Evolutionary conservation across 352 stramenopile species (phyloP).

Genomic region (Phytopythium vexans): DNA sequence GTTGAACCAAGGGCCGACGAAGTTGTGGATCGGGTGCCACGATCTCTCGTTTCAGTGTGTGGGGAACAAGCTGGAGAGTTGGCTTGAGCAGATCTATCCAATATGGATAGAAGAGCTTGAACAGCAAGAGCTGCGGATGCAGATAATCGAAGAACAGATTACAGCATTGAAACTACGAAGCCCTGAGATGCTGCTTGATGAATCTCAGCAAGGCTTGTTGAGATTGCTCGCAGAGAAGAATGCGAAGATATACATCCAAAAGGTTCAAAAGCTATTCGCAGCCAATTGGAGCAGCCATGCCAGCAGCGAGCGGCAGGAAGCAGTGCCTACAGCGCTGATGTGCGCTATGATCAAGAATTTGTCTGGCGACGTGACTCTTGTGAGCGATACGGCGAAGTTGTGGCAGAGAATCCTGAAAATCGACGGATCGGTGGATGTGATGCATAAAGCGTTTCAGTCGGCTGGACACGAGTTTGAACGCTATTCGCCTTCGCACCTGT

Average conservation of each 20-base stretch:
- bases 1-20: slow-evolving; percentile 21
- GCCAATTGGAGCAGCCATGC: neutral
- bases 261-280: slow-evolving; percentile 34
- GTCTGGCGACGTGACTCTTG: slow-evolving; percentile 31
- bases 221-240: slow-evolving; percentile 51
- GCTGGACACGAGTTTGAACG: slow-evolving; percentile 10
- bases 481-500: slow-evolving; percentile 24
- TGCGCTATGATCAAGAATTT: slow-evolving; percentile 29
- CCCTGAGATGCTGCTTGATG: slow-evolving; percentile 31
- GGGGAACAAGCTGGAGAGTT: slow-evolving; percentile 54
- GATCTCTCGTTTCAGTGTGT: slow-evolving; percentile 42
- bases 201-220: slow-evolving; percentile 45
- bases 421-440: slow-evolving; percentile 37
- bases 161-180: slow-evolving; percentile 53
- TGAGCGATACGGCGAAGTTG: slow-evolving; percentile 24
- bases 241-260: slow-evolving; percentile 53
- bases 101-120: slow-evolving; percentile 71
- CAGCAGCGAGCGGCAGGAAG: slow-evolving; percentile 2
- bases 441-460: slow-evolving; percentile 23
- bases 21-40: slow-evolving; percentile 49
- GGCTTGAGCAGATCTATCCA: slow-evolving; percentile 66
- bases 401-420: slow-evolving; percentile 30
- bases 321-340: slow-evolving; percentile 20
- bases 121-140: slow-evolving; percentile 55
- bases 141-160: slow-evolving; percentile 67